Base-by-base conservation (phyloP, 2,329 filamentous ascomycete species). In the Aspergillus fijiensis region DNA sequence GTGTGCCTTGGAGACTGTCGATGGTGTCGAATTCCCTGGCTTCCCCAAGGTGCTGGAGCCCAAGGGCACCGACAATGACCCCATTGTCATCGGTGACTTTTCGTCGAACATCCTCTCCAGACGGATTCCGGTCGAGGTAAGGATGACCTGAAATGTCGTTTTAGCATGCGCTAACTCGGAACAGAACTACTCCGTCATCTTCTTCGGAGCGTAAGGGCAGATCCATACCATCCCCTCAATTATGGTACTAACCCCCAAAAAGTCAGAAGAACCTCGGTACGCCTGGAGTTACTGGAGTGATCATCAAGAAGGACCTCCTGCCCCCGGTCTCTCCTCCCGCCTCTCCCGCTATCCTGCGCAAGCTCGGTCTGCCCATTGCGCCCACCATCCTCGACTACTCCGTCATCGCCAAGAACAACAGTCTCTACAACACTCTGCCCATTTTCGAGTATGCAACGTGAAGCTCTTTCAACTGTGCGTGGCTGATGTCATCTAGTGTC, bases 391-490 rank as follows among this genome's bases (percentile, higher is more conserved):
- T 98, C 51, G 86, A 91, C 65, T 98, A 94, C 72, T 88, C 92
- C 63, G 92, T 86, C 0, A 89, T 95, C 66, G 89, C 90, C 47
- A 96, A 96, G 82, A 96, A 96, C 80, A 95, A 96, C 80, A 95
- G 90, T 68, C 83, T 98, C 29, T 98, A 98, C 81, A 98, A 98
- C 78, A 98, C 94, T 0, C 81, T 98, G 11, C 93, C 91, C 70
- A 96, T 98, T 70, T 96, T 98, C 64, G 66, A 68, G 66, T 68
- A 54, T 39, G 66, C 12, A 19, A 47, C 10, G 11, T 19, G 25
- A 11, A 33, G n/a, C 16, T 10, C 14, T 21, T n/a, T 19, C 3
- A 11, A 12, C 1, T 33, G 1, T 23, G 12, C 27, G 12, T 31
- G 12, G 23, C 57, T 57, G 61, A 56, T n/a, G 5, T 16, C 50